These are phyloP conservation scores for Rubia balearica DNA, from an alignment of 305 asterid genomes.

Conservation along the genomic window DNA sequence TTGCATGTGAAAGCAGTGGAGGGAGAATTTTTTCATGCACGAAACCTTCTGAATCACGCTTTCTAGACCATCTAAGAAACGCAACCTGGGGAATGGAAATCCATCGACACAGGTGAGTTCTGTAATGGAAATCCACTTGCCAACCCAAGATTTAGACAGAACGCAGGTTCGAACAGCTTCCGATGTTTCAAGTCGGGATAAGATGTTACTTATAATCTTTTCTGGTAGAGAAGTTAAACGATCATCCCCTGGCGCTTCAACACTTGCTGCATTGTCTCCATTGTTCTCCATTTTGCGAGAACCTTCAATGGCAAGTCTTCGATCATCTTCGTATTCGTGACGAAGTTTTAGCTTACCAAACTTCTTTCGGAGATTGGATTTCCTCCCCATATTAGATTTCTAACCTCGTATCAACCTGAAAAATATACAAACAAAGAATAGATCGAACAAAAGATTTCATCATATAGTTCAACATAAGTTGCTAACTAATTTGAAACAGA, in stretches of 20 bases:
- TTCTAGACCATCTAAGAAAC: background rate
- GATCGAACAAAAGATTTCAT: background rate
- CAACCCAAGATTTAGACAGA: background rate
- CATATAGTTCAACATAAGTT: background rate
- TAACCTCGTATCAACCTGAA: background rate
- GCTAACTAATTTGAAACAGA: background rate
- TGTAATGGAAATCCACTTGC: background rate
- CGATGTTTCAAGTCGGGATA: background rate
- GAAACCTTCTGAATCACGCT: background rate
- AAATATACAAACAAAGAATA: too few relatives aligned
- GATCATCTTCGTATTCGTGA: background rate
- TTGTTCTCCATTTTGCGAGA: background rate
- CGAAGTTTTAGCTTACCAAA: background rate
- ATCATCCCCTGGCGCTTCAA: background rate
- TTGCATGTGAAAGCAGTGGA: background rate
- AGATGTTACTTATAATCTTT: background rate
- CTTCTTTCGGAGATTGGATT: constrained; percentile 4
- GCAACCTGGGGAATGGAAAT: background rate
- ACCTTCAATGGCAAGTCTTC: background rate
- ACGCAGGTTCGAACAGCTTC: background rate
- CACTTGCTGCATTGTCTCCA: too few relatives aligned
- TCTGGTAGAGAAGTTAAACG: background rate
- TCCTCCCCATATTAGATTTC: background rate
- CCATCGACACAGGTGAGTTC: background rate
- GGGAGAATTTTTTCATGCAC: background rate